These are phyloP conservation scores for Evernia prunastri DNA, from an alignment of 495 filamentous ascomycete species.

Conservation along the genomic window DNA sequence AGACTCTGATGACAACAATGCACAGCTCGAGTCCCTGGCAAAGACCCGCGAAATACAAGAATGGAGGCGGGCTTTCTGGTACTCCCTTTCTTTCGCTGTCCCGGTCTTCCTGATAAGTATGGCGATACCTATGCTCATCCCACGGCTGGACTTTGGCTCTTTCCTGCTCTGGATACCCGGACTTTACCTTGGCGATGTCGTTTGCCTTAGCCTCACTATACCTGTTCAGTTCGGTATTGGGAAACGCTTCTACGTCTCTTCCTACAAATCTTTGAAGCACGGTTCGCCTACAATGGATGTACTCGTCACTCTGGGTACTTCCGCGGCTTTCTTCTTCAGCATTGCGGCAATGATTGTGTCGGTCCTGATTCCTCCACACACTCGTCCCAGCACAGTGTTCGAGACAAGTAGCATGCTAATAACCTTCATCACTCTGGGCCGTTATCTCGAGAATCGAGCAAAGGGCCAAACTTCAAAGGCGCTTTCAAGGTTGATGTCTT, in stretches of 20 bases:
- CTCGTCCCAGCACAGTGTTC: slow-evolving; percentile 78
- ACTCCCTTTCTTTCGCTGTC: slow-evolving; percentile 72
- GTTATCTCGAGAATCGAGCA: slow-evolving; percentile 88
- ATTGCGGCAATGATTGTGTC: slow-evolving; percentile 81
- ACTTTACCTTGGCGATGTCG: slow-evolving; percentile 77
- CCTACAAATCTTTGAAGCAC: slow-evolving; percentile 86
- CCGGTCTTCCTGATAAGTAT: slow-evolving; percentile 92
- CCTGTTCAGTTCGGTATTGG: slow-evolving; percentile 97
- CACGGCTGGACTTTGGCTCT: slow-evolving; percentile 64
- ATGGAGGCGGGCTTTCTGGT: slow-evolving; percentile 73
- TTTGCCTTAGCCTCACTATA: slow-evolving; percentile 76
- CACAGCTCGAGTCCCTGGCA: slow-evolving; percentile 88
- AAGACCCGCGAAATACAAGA: slow-evolving; percentile 95
- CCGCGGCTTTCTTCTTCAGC: slow-evolving; percentile 97
- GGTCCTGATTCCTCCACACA: slow-evolving; percentile 60
- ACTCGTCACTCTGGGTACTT: slow-evolving; percentile 87
- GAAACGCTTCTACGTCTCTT: slow-evolving; percentile 81
- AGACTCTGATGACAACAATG: slow-evolving; percentile 91
- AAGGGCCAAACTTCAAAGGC: slow-evolving; percentile 97
- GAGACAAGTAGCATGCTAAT: slow-evolving; percentile 99
- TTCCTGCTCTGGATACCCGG: slow-evolving; percentile 58
- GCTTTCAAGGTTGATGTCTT: slow-evolving; percentile 88
- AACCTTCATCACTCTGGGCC: slow-evolving; percentile 86
- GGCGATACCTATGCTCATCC: slow-evolving; percentile 76
- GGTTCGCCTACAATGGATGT: slow-evolving; percentile 96